These are phyloP conservation scores for Mastigamoeba balamuthi DNA, from an alignment of 78 protist genomes.

Conservation along the genomic window DNA sequence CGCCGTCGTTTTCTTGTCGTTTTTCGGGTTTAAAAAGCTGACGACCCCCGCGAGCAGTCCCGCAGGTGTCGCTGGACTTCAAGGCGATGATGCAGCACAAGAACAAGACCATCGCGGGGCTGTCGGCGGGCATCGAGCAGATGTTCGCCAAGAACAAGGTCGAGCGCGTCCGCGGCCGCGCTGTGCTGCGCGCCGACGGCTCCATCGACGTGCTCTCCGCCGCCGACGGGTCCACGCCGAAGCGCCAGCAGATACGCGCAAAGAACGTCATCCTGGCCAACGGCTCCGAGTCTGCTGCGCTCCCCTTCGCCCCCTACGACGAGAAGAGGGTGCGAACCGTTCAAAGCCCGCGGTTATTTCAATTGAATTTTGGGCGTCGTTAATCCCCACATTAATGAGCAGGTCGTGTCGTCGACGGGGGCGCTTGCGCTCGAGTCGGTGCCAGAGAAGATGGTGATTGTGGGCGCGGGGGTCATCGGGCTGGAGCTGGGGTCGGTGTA, in stretches of 20 bases:
- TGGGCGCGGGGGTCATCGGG: constrained; percentile 99
- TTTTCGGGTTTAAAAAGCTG: too few species aligned
- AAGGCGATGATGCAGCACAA: constrained; percentile 72
- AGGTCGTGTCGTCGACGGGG: constrained; percentile 91
- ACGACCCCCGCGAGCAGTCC: constrained; percentile 5
- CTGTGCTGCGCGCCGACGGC: too few species aligned
- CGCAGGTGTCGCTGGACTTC: constrained; percentile 44
- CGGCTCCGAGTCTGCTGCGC: constrained; percentile 78
- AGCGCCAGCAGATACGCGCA: constrained; percentile 47
- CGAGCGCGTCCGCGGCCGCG: constrained; percentile 74
- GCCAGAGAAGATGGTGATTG: constrained; percentile 89
- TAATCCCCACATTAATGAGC: too few species aligned
- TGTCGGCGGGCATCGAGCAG: constrained; percentile 86
- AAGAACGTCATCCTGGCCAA: constrained; percentile 95
- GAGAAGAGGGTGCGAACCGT: background rate
- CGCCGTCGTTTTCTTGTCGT: too few species aligned
- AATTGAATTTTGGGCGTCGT: constrained; percentile 77
- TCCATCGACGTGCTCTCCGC: constrained; percentile 52
- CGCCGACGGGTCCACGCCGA: constrained; percentile 46
- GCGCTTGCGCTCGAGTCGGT: constrained; percentile 74
- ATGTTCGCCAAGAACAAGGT: constrained; percentile 95
- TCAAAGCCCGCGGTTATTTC: background rate
- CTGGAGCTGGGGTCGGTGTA: constrained; percentile 97
- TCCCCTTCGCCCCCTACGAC: constrained; percentile 30
- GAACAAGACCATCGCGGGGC: constrained; percentile 52